phyloP scores from a whole-genome alignment of 2,329 filamentous ascomycete species.

The Colletotrichum sp. region DNA sequence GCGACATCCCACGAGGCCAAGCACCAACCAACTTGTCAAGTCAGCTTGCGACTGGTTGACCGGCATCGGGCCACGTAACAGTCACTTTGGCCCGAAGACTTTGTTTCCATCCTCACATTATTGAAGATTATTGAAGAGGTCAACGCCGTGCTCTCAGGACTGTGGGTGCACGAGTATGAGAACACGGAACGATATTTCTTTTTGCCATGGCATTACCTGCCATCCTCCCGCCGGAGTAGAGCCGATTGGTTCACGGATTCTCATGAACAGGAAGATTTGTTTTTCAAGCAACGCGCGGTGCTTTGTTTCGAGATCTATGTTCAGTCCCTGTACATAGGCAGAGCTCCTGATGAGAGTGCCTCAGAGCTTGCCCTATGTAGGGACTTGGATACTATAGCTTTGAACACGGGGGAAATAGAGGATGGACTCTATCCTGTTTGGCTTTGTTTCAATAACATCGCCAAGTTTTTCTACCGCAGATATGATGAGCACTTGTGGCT shows the following conservation, averaged over 20 bases:
- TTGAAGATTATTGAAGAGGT: neutral
- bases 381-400: neutral
- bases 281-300: neutral
- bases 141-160: neutral
- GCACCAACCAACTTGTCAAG: neutral
- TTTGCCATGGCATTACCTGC: neutral
- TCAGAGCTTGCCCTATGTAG: neutral
- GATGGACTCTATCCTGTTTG: neutral
- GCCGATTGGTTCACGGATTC: neutral
- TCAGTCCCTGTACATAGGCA: neutral
- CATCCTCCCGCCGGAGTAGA: neutral
- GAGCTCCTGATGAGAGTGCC: neutral
- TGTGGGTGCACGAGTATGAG: neutral
- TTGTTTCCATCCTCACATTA: neutral
- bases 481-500: neutral
- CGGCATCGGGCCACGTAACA: neutral
- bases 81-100: neutral
- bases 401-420: rapidly evolving
- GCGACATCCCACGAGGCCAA: neutral
- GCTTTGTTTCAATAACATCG: neutral
- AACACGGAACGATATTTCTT: neutral
- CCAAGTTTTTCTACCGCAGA: neutral
- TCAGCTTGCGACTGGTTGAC: neutral
- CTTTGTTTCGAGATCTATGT: neutral
- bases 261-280: neutral